Conservation (phyloP, 495 filamentous ascomycete species). For the Talaromyces borbonicus region DNA sequence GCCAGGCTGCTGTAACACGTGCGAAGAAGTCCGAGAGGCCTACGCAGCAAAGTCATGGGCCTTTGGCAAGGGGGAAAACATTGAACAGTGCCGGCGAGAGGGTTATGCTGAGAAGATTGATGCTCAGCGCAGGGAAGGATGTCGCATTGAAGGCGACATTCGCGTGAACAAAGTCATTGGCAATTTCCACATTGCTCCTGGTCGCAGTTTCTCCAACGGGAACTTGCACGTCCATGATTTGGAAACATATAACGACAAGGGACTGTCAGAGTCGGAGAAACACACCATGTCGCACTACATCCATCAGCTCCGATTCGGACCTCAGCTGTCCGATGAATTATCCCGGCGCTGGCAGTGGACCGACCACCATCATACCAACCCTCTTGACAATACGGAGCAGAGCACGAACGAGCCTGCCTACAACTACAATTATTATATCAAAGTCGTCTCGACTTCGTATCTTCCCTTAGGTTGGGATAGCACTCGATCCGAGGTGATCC, state of each 20-base stretch:
- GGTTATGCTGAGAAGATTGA: slow-evolving; percentile 83
- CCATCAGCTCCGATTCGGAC: slow-evolving; percentile 86
- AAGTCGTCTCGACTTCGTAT: slow-evolving; percentile 93
- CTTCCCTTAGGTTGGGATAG: slow-evolving; percentile 77
- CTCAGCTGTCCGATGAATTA: slow-evolving; percentile 74
- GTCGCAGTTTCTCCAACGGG: slow-evolving; percentile 83
- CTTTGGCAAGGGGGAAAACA: slow-evolving; percentile 81
- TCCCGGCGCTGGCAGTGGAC: slow-evolving; percentile 64
- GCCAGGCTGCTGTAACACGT: slow-evolving; percentile 87
- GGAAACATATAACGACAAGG: slow-evolving; percentile 74
- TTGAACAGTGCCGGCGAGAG: slow-evolving; percentile 93
- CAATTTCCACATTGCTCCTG: slow-evolving; percentile 98
- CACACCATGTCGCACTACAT: slow-evolving; percentile 91
- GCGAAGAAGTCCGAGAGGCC: slow-evolving; percentile 89
- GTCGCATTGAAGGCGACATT: slow-evolving; percentile 85
- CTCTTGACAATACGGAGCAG: slow-evolving; percentile 77
- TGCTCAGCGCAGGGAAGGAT: slow-evolving; percentile 81
- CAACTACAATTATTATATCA: slow-evolving; percentile 99
- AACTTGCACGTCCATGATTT: slow-evolving; percentile 97
- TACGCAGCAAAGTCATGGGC: slow-evolving; percentile 86
- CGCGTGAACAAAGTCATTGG: slow-evolving; percentile 97
- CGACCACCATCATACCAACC: slow-evolving; percentile 86
- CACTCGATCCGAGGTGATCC: slow-evolving; percentile 29
- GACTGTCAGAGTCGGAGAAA: slow-evolving; percentile 36
- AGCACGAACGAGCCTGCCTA: slow-evolving; percentile 67